Percentiles rank a stretch among this genome's conserved stretches.
These are phyloP conservation scores for Cercospora sp. DNA, from an alignment of 2,329 filamentous ascomycete genomes.

Conservation along the genomic window DNA sequence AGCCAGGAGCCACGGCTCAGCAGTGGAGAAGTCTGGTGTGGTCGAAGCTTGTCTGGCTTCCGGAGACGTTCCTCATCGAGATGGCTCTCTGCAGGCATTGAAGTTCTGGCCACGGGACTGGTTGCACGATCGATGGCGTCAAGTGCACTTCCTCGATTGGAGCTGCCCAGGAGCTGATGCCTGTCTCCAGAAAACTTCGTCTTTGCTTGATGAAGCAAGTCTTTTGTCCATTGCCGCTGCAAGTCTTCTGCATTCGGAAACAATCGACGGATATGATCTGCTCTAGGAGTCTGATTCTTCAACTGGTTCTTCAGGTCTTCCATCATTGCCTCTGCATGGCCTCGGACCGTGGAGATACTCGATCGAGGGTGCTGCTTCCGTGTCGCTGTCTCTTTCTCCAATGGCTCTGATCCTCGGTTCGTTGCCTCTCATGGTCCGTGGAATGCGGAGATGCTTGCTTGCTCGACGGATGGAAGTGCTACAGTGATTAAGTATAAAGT, in stretches of 20 bases:
- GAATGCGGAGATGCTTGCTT: conserved; percentile 7
- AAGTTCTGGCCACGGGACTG: neutral
- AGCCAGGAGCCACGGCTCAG: neutral
- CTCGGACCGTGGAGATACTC: neutral
- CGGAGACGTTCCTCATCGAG: neutral
- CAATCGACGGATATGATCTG: neutral
- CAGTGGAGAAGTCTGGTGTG: neutral
- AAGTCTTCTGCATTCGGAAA: neutral
- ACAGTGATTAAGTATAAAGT: neutral
- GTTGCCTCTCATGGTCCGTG: neutral
- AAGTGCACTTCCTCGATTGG: neutral
- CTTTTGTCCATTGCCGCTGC: neutral
- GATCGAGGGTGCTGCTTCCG: neutral
- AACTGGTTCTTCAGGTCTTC: neutral
- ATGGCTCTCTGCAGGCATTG: neutral
- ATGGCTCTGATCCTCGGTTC: neutral
- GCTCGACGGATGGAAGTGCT: neutral
- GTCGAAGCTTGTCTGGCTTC: neutral
- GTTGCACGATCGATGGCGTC: neutral
- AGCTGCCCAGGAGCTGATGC: neutral
- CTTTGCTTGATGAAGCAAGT: neutral
- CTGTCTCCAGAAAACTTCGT: neutral
- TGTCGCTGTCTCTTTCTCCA: neutral
- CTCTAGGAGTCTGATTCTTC: neutral
- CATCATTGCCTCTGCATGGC: neutral